A percentile compares a stretch with the other conserved stretches of the same genome.
phyloP scores from a whole-genome alignment of 331 rosid genomes.

The Dryas integrifolia region DNA sequence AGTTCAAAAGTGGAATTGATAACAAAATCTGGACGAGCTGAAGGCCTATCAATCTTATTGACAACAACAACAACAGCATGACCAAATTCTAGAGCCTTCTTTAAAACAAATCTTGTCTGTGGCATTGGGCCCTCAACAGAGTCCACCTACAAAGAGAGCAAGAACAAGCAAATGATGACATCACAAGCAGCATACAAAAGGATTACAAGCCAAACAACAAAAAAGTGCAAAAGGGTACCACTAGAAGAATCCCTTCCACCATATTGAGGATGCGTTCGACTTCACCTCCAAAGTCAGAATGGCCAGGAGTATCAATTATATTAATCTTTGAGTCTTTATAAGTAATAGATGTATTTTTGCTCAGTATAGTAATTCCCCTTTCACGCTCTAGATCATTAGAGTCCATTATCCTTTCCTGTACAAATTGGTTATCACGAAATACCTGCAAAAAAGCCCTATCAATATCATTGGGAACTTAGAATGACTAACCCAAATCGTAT shows the following conservation, averaged over 20 bases:
- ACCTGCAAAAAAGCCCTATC: constrained; percentile 51
- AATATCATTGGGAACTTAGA: not conserved
- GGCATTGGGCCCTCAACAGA: constrained; percentile 99
- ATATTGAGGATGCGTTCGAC: constrained; percentile 94
- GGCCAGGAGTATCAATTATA: constrained; percentile 97
- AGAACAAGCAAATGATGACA: not conserved
- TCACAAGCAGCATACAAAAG: not conserved
- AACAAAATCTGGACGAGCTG: constrained; percentile 95
- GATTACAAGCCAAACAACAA: constrained; percentile 10
- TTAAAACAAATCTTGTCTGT: constrained; percentile 96
- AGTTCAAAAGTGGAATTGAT: constrained; percentile 95
- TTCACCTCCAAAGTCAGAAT: constrained; percentile 98
- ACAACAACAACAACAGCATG: constrained; percentile 96
- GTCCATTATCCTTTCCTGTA: constrained; percentile 97
- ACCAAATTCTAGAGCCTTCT: constrained; percentile 98
- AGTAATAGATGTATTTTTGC: constrained; percentile 90
- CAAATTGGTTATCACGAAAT: constrained; percentile 90
- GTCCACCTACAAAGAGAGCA: constrained; percentile 64
- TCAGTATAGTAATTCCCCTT: constrained; percentile 89
- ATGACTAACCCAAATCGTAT: not conserved
- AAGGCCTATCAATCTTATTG: constrained; percentile 90
- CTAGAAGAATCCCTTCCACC: constrained; percentile 99
- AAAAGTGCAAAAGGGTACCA: constrained; percentile 51
- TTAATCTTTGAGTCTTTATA: constrained; percentile 84
- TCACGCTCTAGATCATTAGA: constrained; percentile 98